phyloP scores from a whole-genome alignment of 768 basidiomycete genomes.

The Lactifluus volemus region DNA sequence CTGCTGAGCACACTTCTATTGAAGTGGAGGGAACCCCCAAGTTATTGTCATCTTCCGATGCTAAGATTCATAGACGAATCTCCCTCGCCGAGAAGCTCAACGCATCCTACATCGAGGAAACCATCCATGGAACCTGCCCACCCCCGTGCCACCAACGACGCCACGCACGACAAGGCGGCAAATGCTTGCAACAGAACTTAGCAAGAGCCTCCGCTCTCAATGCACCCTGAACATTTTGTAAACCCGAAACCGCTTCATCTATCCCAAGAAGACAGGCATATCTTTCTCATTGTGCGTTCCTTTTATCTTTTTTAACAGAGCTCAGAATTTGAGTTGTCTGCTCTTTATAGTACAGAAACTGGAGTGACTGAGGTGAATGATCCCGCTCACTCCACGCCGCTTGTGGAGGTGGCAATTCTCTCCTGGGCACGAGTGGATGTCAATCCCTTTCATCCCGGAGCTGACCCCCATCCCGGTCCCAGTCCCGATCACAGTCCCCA shows the following conservation, averaged over 20 bases:
- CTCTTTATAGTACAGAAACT: slow-evolving; percentile 46
- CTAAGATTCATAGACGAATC: slow-evolving; percentile 70
- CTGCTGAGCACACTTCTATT: slow-evolving; percentile 47
- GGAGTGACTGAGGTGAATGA: slow-evolving; percentile 25
- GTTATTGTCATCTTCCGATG: slow-evolving; percentile 34
- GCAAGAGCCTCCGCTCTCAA: slow-evolving; percentile 57
- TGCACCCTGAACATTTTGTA: slow-evolving; percentile 40
- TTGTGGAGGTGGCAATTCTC: too few species aligned
- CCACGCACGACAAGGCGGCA: slow-evolving; percentile 77
- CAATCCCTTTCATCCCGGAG: too few species aligned
- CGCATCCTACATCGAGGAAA: slow-evolving; percentile 42
- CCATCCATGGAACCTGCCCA: slow-evolving; percentile 67
- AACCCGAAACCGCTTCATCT: slow-evolving; percentile 80
- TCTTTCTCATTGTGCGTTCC: slow-evolving; percentile 78
- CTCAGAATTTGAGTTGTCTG: neutral
- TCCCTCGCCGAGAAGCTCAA: slow-evolving; percentile 71
- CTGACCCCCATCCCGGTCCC: too few species aligned
- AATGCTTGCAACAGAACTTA: slow-evolving; percentile 80
- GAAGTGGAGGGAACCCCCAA: slow-evolving; percentile 36
- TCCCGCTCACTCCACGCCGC: too few species aligned
- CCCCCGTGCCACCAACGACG: slow-evolving; percentile 56
- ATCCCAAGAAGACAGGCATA: slow-evolving; percentile 80
- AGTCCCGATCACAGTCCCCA: too few species aligned
- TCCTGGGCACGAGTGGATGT: too few species aligned
- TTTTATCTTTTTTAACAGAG: neutral